phyloP scores from a whole-genome alignment of 306 rosid genomes.

The Cucumis hystrix region DNA sequence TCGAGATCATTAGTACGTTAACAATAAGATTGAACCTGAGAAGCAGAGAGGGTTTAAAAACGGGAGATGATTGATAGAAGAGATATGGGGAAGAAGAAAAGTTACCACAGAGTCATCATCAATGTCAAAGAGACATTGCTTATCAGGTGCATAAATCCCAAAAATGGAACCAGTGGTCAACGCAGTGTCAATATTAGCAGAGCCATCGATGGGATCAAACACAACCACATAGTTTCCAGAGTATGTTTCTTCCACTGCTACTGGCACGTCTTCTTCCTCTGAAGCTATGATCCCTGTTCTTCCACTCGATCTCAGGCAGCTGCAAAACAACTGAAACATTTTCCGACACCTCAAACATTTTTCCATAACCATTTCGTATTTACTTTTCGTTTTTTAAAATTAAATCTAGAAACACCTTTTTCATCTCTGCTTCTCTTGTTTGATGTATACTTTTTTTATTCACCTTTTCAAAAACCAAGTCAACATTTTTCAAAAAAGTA shows the following conservation, averaged over 20 bases:
- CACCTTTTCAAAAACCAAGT: too few species aligned
- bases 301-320: slow-evolving; percentile 28
- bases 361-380: too few species aligned
- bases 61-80: too few species aligned
- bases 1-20: too few species aligned
- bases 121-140: slow-evolving; percentile 21
- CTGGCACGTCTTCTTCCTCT: slow-evolving; percentile 33
- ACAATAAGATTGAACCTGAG: too few species aligned
- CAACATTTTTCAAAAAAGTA: too few species aligned
- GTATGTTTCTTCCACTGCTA: slow-evolving; percentile 34
- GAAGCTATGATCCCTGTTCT: slow-evolving; percentile 31
- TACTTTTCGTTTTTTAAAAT: too few species aligned
- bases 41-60: too few species aligned
- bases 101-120: slow-evolving; percentile 18
- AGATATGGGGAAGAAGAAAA: not conserved
- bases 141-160: slow-evolving; percentile 27
- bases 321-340: slow-evolving; percentile 17
- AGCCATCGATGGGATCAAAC: slow-evolving; percentile 35
- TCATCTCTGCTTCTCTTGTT: too few species aligned
- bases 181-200: slow-evolving; percentile 29
- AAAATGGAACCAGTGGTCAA: slow-evolving; percentile 33
- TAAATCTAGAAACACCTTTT: too few species aligned
- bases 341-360: too few species aligned
- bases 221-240: slow-evolving; percentile 32
- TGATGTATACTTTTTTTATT: too few species aligned